These are phyloP conservation scores for Thymus quinquecostatus DNA, from an alignment of 257 asterid genomes.

Conservation along the genomic window DNA sequence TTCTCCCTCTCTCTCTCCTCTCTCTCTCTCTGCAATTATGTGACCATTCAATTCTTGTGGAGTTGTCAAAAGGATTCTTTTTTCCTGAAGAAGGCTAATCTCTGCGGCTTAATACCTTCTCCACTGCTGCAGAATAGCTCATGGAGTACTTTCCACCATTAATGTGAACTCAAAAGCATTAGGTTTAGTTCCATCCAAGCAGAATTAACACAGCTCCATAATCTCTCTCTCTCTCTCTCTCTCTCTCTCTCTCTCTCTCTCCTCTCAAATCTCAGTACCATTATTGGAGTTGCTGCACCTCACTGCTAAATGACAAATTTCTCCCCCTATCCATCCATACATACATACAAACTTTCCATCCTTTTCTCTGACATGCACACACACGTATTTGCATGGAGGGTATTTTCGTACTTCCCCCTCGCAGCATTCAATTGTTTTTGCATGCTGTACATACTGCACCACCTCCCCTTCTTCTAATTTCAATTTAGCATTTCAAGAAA, in stretches of 20 bases:
- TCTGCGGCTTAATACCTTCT: slow-evolving; percentile 6
- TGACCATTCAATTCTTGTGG: slow-evolving; percentile 35
- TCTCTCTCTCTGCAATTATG: slow-evolving; percentile 16
- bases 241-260: not conserved
- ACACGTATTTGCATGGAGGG: slow-evolving; percentile 12
- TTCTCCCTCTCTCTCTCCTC: slow-evolving; percentile 24
- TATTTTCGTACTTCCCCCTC: not conserved
- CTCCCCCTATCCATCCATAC: not conserved
- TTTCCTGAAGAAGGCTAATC: not conserved
- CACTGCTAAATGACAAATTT: slow-evolving; percentile 27
- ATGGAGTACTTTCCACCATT: slow-evolving; percentile 3
- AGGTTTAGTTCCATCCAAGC: slow-evolving; percentile 36
- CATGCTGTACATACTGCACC: no score
- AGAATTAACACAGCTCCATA: not conserved
- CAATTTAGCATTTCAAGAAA: no score
- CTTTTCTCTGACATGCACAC: slow-evolving; percentile 4
- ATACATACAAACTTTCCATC: slow-evolving; percentile 25
- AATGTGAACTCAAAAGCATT: slow-evolving; percentile 38
- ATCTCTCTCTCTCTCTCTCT: not conserved
- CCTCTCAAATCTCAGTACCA: not conserved
- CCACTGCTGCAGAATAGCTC: slow-evolving; percentile 1
- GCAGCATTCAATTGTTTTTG: not conserved
- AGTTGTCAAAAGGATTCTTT: slow-evolving; percentile 21
- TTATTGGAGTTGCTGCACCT: not conserved
- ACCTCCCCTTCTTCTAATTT: no score